Evolutionary conservation across 1,284 basidiomycete genomes (phyloP), one percentile per base, ranked within the genome.

Genomic region (Rhizoctonia solani): DNA sequence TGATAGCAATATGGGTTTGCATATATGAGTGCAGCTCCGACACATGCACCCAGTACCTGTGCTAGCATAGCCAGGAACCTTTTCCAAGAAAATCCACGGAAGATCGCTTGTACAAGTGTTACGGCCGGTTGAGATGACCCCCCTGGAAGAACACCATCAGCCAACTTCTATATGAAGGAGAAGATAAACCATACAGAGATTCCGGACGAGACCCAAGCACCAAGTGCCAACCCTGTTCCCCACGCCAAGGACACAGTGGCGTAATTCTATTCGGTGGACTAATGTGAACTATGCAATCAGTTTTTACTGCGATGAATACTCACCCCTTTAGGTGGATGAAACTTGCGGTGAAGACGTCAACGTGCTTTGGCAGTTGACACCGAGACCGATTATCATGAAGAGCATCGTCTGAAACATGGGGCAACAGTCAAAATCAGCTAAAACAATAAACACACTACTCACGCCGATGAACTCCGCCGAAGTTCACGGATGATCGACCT

Each of bases 71-170:
- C 93, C 70, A 73, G 79, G 0, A 92, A 88, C 74, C 92, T 92
- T 69, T 81, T 82, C 84, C 86, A 87, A 0, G 92, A 88, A 76
- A 93, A 93, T 54, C 81, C 81, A 66, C 90, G 84, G 72, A 85
- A 85, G 2, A 84, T 78, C 1, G 88, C 88, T 49, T 91, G 72
- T 5, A 86, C 81, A 44, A 92, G 72, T 1, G 90, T 92, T 9
- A 85, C 88, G 25, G 88, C 88, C 50, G 89, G 89, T 72, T 91
- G 91, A 69, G 90, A 83, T 73, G 91, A 89, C 29, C 88, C 89
- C 21, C 89, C 88, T 54, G 87, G 67, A 8, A 39, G 37, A 8
- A 16, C n/a, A 39, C 8, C 9, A 16, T 39, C 8, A 39, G 37
- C 16, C 8, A 8, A 39, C 16, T 39, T 39, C 9, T 39, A 8